phyloP scores from a whole-genome alignment of 352 stramenopile species.

The Bremia lactucae region DNA sequence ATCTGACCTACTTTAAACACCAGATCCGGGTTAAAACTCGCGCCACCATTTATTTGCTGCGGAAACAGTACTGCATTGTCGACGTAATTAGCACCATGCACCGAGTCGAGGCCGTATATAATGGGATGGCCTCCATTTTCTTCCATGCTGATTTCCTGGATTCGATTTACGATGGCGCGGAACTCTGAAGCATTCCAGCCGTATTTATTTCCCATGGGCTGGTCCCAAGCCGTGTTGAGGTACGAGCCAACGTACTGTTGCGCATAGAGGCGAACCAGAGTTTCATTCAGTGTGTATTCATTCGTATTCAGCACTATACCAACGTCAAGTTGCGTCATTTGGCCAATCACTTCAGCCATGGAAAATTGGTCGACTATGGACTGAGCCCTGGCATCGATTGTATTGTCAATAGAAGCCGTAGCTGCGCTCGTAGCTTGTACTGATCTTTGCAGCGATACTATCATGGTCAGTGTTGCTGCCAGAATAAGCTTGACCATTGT shows the following conservation, averaged over 20 bases:
- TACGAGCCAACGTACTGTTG: constrained; percentile 80
- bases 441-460: too few species aligned
- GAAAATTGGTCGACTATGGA: constrained; percentile 16
- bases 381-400: constrained; percentile 9
- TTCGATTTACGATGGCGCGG: constrained; percentile 39
- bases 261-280: constrained; percentile 45
- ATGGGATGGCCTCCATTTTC: constrained; percentile 47
- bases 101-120: constrained; percentile 84
- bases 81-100: constrained; percentile 86
- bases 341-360: constrained; percentile 42
- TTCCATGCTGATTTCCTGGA: constrained; percentile 65
- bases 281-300: constrained; percentile 42
- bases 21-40: constrained; percentile 79
- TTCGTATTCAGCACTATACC: constrained; percentile 47
- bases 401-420: constrained; percentile 1
- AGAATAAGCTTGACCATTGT: too few species aligned
- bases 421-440: too few species aligned
- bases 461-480: too few species aligned
- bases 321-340: constrained; percentile 87
- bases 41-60: constrained; percentile 82
- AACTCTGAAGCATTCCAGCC: constrained; percentile 54
- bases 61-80: constrained; percentile 72
- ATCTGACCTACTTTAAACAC: constrained; percentile 54
- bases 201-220: constrained; percentile 24
- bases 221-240: constrained; percentile 66